Evolutionary conservation across 2,329 filamentous ascomycete species (phyloP).

Genomic region (Colletotrichum somersetense): DNA sequence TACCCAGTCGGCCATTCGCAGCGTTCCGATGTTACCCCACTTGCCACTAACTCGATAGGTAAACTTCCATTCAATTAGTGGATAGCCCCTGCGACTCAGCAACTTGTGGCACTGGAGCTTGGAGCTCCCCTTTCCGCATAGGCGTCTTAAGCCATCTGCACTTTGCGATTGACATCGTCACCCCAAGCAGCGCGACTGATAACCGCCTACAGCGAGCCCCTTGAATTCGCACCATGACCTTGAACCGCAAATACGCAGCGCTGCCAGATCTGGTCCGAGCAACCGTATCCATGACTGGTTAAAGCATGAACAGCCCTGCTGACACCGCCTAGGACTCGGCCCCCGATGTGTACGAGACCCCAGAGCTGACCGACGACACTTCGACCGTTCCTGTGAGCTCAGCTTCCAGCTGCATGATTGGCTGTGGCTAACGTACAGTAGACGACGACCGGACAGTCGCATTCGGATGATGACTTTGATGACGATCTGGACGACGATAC

Average conservation of each 20-base stretch:
- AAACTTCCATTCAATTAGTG: slow-evolving; percentile 19
- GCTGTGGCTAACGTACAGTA: slow-evolving; percentile 50
- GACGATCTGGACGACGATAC: slow-evolving; percentile 73
- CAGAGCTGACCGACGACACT: slow-evolving; percentile 89
- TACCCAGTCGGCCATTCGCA: background rate
- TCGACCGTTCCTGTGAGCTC: slow-evolving; percentile 82
- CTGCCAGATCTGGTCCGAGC: slow-evolving; percentile 78
- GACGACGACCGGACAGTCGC: slow-evolving; percentile 68
- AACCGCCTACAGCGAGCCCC: background rate
- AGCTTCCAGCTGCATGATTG: background rate
- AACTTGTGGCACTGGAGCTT: slow-evolving; percentile 9
- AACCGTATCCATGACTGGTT: background rate
- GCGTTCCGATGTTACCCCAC: slow-evolving; percentile 25
- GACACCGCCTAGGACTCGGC: slow-evolving; percentile 78
- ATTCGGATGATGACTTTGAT: slow-evolving; percentile 73
- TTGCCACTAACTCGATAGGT: slow-evolving; percentile 12
- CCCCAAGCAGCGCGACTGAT: background rate
- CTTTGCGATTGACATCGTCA: background rate
- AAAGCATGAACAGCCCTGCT: slow-evolving; percentile 26
- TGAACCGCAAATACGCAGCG: slow-evolving; percentile 85
- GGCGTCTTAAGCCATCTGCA: slow-evolving; percentile 12
- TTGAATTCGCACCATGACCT: slow-evolving; percentile 66
- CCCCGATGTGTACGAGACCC: slow-evolving; percentile 96
- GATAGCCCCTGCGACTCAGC: slow-evolving; percentile 26
- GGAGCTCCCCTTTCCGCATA: slow-evolving; percentile 21